phyloP scores from a whole-genome alignment of 192 early-diverging fungal genomes.

The Entomortierella beljakovae region DNA sequence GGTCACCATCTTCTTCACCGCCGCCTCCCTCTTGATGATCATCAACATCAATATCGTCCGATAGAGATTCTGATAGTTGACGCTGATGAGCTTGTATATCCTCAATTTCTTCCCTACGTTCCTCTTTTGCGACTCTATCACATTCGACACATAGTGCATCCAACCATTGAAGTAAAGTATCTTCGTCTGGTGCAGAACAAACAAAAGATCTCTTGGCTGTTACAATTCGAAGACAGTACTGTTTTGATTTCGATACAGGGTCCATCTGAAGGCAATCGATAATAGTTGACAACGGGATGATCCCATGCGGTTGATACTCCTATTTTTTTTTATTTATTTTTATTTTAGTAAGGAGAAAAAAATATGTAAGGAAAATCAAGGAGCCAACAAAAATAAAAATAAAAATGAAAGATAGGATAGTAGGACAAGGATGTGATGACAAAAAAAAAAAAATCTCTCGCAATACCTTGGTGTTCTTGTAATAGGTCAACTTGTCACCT shows the following conservation, averaged over 20 bases:
- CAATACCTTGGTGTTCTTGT: conserved; percentile 69
- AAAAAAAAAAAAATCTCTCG: too few relatives aligned
- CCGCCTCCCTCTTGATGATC: not conserved
- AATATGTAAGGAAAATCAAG: too few relatives aligned
- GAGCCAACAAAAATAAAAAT: too few relatives aligned
- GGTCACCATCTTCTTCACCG: too few relatives aligned
- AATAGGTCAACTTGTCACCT: conserved; percentile 66
- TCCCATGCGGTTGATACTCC: conserved; percentile 63
- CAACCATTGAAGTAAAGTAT: conserved; percentile 63
- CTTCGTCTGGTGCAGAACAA: conserved; percentile 58
- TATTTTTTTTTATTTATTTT: too few relatives aligned
- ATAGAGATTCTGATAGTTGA: too few relatives aligned
- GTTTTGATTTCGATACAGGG: conserved; percentile 62
- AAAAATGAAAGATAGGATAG: too few relatives aligned
- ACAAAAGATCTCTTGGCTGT: conserved; percentile 66
- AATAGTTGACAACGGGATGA: conserved; percentile 61
- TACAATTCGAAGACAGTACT: conserved; percentile 66
- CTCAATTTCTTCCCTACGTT: conserved; percentile 9
- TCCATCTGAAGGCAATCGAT: conserved; percentile 68
- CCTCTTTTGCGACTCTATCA: conserved; percentile 45
- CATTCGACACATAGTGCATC: conserved; percentile 60
- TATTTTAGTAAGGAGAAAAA: too few relatives aligned
- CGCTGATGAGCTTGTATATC: not conserved
- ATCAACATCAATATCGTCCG: too few relatives aligned
- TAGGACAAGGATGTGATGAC: too few relatives aligned